Conservation (phyloP, 805 yeast species). For the Spathaspora passalidarum region DNA sequence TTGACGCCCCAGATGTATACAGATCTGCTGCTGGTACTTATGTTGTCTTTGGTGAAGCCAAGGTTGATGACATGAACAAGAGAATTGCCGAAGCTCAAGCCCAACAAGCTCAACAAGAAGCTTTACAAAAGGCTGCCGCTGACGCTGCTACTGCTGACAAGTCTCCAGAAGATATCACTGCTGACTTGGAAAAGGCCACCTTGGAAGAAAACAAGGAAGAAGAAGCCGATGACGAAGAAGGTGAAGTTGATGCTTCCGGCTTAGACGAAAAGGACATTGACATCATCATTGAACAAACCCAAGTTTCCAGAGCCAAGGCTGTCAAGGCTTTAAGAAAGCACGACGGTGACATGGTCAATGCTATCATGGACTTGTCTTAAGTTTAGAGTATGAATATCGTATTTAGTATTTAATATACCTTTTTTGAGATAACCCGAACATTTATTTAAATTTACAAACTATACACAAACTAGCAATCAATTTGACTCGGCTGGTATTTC, state of each 20-base stretch:
- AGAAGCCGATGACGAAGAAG: constrained; percentile 30
- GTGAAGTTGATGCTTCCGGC: constrained; percentile 81
- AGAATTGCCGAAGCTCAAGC: constrained; percentile 82
- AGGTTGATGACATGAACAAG: constrained; percentile 89
- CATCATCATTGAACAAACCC: constrained; percentile 88
- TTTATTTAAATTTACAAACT: not conserved
- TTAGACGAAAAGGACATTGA: constrained; percentile 78
- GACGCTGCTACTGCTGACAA: constrained; percentile 42
- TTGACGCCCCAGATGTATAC: constrained; percentile 93
- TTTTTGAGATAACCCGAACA: not conserved
- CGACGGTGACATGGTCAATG: constrained; percentile 92
- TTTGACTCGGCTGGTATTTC: not conserved
- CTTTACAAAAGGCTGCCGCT: constrained; percentile 44
- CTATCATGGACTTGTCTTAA: constrained; percentile 78
- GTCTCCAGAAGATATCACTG: constrained; percentile 77
- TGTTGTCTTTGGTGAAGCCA: constrained; percentile 97
- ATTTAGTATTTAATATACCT: not conserved
- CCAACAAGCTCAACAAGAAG: constrained; percentile 58
- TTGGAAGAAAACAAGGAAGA: constrained; percentile 37
- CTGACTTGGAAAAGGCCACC: constrained; percentile 73
- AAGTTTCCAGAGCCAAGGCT: constrained; percentile 85
- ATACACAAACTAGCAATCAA: not conserved
- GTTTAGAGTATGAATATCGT: not conserved
- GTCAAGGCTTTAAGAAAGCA: constrained; percentile 84
- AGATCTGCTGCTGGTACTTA: constrained; percentile 90